Evolutionary conservation across 345 rosid species (phyloP).

Genomic region (Trapa bicornis): DNA sequence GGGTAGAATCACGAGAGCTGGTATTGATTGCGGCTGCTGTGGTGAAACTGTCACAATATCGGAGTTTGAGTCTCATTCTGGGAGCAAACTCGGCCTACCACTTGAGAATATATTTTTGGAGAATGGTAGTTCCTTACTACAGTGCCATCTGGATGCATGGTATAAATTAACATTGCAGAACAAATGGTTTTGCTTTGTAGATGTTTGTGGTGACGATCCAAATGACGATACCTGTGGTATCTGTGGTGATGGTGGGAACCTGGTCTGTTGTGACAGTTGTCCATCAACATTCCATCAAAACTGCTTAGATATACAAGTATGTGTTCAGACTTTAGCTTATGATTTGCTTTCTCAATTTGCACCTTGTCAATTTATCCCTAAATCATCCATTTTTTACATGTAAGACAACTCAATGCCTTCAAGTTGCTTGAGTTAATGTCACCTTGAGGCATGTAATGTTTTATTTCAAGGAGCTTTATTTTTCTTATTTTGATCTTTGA

Average conservation of each 20-base stretch:
- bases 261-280: slow-evolving; percentile 87
- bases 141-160: slow-evolving; percentile 63
- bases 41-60: slow-evolving; percentile 29
- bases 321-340: slow-evolving; percentile 4
- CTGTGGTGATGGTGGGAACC: slow-evolving; percentile 95
- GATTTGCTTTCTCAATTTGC: background rate
- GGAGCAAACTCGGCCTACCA: slow-evolving; percentile 34
- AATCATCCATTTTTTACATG: background rate
- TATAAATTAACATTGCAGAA: slow-evolving; percentile 41
- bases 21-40: slow-evolving; percentile 76
- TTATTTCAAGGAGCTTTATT: background rate
- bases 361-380: background rate
- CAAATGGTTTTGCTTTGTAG: slow-evolving; percentile 56
- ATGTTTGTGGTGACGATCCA: slow-evolving; percentile 59
- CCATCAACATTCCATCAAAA: slow-evolving; percentile 91
- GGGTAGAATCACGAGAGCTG: slow-evolving; percentile 50
- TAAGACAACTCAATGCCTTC: background rate
- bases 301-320: slow-evolving; percentile 71
- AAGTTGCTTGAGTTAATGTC: background rate
- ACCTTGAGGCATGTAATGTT: background rate
- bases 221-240: slow-evolving; percentile 93
- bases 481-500: background rate
- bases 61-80: slow-evolving; percentile 62
- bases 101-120: slow-evolving; percentile 50
- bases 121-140: slow-evolving; percentile 53